Conservation (phyloP, 768 basidiomycete species). For the Chiua virens region DNA sequence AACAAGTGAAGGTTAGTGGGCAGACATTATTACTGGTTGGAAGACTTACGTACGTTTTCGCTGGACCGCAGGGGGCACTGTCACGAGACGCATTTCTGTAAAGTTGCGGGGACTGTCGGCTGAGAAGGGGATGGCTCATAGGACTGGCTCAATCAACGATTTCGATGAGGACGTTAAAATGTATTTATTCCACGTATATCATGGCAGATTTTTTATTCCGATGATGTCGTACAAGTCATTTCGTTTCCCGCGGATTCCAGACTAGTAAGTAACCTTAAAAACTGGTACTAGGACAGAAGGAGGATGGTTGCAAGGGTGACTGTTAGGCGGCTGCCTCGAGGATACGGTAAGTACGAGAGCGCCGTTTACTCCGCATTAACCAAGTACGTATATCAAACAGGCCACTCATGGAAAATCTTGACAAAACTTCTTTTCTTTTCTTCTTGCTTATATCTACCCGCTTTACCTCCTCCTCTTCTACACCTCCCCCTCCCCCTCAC, state of each 20-base stretch:
- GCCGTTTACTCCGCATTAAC: slow-evolving; percentile 26
- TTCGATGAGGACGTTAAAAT: not conserved
- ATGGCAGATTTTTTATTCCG: slow-evolving; percentile 15
- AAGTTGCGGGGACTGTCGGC: slow-evolving; percentile 19
- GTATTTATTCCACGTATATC: slow-evolving; percentile 29
- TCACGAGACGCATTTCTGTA: slow-evolving; percentile 57
- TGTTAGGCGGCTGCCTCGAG: slow-evolving; percentile 28
- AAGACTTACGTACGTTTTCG: slow-evolving; percentile 25
- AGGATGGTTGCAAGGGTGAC: slow-evolving; percentile 3
- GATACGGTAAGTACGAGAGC: not conserved
- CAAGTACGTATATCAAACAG: slow-evolving; percentile 25
- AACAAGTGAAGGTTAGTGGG: slow-evolving; percentile 75
- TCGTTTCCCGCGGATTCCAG: slow-evolving; percentile 14
- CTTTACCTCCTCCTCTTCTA: not conserved
- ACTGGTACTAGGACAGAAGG: slow-evolving; percentile 9
- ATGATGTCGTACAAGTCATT: slow-evolving; percentile 20
- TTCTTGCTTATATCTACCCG: slow-evolving; percentile 1
- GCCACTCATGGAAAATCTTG: slow-evolving; percentile 21
- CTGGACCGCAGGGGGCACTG: slow-evolving; percentile 42
- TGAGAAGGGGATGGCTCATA: no score
- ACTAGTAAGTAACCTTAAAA: slow-evolving; percentile 12
- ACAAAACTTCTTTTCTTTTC: slow-evolving; percentile 8
- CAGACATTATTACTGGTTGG: not conserved
- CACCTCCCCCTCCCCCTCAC: slow-evolving; percentile 19
- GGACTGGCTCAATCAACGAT: not conserved